Percentiles rank a stretch among this genome's conserved stretches.
These are phyloP conservation scores for Rhododendron henanense DNA, from an alignment of 148 eudicot genomes.

Conservation along the genomic window DNA sequence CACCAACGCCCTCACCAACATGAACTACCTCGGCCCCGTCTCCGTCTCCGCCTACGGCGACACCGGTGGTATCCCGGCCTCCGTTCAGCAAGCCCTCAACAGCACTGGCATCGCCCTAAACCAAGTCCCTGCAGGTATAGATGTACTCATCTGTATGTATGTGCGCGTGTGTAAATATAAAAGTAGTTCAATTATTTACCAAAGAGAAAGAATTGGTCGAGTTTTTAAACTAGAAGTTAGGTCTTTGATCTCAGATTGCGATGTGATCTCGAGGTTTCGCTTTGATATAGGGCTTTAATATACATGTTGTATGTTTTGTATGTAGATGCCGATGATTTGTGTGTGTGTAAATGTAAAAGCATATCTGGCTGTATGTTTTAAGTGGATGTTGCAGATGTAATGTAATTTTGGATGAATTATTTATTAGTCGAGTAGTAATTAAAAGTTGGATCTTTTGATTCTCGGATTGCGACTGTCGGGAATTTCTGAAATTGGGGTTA, in stretches of 20 bases:
- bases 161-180: not conserved
- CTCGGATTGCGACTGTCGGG: no score
- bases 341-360: not conserved
- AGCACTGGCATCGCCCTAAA: slow-evolving; percentile 56
- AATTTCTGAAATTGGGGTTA: no score
- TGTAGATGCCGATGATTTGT: not conserved
- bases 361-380: no score
- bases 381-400: not conserved
- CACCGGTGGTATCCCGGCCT: slow-evolving; percentile 29
- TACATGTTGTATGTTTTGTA: not conserved
- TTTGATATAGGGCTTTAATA: not conserved
- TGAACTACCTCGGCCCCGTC: slow-evolving; percentile 49
- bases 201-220: not conserved
- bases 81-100: slow-evolving; percentile 46
- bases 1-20: no score
- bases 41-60: slow-evolving; percentile 61
- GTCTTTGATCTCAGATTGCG: not conserved
- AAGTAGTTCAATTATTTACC: no score
- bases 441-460: no score
- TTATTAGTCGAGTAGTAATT: no score
- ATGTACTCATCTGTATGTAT: not conserved
- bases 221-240: not conserved
- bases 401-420: no score
- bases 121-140: slow-evolving; percentile 51
- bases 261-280: not conserved